Conservation (phyloP, 116 monocot genomes). For the Trichopus zeylanicus region DNA sequence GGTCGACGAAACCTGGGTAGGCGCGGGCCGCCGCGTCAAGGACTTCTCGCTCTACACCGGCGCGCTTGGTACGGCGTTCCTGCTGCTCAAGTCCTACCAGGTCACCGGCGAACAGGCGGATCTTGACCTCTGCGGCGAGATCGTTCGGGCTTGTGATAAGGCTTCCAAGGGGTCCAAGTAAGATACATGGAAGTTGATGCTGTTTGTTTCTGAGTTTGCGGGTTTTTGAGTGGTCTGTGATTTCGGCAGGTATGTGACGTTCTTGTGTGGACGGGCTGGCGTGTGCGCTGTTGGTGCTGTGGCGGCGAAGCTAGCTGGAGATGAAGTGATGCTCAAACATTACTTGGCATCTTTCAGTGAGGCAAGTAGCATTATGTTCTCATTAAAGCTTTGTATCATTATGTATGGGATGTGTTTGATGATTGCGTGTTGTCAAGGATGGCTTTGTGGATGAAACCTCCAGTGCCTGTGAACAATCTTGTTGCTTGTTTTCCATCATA, state of each 20-base stretch:
- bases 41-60: constrained; percentile 84
- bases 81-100: constrained; percentile 64
- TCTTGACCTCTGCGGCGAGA: constrained; percentile 47
- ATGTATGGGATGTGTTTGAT: background rate
- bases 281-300: constrained; percentile 80
- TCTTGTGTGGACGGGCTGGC: constrained; percentile 75
- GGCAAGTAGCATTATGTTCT: background rate
- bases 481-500: no score
- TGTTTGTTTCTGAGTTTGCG: background rate
- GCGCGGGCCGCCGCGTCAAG: constrained; percentile 19
- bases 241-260: constrained; percentile 54
- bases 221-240: background rate
- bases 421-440: no score
- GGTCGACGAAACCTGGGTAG: constrained; percentile 65
- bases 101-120: constrained; percentile 34
- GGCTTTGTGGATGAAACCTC: no score
- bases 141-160: constrained; percentile 51
- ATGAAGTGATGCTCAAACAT: constrained; percentile 33
- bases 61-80: constrained; percentile 71
- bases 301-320: constrained; percentile 46
- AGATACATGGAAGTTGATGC: background rate
- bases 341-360: constrained; percentile 41
- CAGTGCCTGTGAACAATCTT: no score
- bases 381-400: no score
- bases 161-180: constrained; percentile 49